phyloP scores from a whole-genome alignment of 495 filamentous ascomycete genomes.

The Neurospora sublineolata region DNA sequence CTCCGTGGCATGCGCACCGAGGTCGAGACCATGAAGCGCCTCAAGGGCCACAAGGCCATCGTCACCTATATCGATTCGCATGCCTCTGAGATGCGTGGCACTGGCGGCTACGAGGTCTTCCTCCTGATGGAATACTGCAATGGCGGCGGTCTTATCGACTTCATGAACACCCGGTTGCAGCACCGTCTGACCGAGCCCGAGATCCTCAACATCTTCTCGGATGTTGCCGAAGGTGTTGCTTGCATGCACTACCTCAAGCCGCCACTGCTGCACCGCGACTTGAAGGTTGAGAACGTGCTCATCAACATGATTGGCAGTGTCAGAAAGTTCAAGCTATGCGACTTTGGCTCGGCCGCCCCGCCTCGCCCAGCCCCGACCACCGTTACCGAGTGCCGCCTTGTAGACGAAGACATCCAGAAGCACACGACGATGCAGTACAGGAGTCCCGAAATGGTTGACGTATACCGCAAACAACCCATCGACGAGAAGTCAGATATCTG shows the following conservation, averaged over 20 bases:
- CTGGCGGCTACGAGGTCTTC: constrained; percentile 95
- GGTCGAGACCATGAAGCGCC: constrained; percentile 98
- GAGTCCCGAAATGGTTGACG: constrained; percentile 97
- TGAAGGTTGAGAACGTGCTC: constrained; percentile 94
- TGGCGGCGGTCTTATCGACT: constrained; percentile 89
- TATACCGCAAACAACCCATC: constrained; percentile 90
- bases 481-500: constrained; percentile 99
- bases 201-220: constrained; percentile 91
- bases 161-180: constrained; percentile 97
- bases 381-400: constrained; percentile 71
- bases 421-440: constrained; percentile 96
- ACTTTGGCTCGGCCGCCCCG: constrained; percentile 87
- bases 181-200: constrained; percentile 95
- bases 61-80: constrained; percentile 98
- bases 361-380: constrained; percentile 77
- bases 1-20: constrained; percentile 94
- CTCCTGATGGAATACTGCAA: constrained; percentile 90
- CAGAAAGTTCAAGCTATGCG: constrained; percentile 82
- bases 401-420: constrained; percentile 94
- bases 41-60: constrained; percentile 91
- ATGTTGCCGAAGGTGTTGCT: constrained; percentile 90
- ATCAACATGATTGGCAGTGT: constrained; percentile 55
- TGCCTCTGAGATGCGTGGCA: constrained; percentile 76
- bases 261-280: constrained; percentile 81
- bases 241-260: constrained; percentile 99